phyloP scores from a whole-genome alignment of 2,329 filamentous ascomycete genomes.

The Exserohilum turcica region DNA sequence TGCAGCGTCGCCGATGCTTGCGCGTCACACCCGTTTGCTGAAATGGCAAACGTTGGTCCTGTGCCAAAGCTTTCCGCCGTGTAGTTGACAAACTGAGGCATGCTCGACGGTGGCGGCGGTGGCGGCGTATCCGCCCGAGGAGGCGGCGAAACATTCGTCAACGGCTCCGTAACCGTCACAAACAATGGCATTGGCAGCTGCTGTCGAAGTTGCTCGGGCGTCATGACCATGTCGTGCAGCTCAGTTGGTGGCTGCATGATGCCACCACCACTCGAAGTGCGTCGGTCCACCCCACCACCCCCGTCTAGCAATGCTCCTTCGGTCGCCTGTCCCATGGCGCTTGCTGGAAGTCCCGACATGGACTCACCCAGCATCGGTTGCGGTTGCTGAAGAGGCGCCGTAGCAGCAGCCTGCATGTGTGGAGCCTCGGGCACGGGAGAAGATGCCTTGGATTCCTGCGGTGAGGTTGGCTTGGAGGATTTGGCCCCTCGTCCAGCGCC shows the following conservation, averaged over 20 bases:
- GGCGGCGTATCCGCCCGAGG: slow-evolving; percentile 47
- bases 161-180: slow-evolving; percentile 27
- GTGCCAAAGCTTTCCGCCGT: slow-evolving; percentile 27
- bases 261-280: slow-evolving; percentile 21
- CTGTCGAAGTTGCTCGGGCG: slow-evolving; percentile 43
- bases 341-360: slow-evolving; percentile 12
- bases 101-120: slow-evolving; percentile 41
- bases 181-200: slow-evolving; percentile 44
- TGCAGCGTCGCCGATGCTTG: slow-evolving; percentile 31
- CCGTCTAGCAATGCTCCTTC: not conserved
- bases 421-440: slow-evolving; percentile 45
- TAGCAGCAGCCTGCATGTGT: slow-evolving; percentile 27
- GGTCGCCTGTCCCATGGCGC: not conserved
- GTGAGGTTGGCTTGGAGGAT: slow-evolving; percentile 31
- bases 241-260: slow-evolving; percentile 38
- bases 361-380: slow-evolving; percentile 30
- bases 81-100: slow-evolving; percentile 44
- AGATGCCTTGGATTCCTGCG: slow-evolving; percentile 35
- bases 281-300: slow-evolving; percentile 15
- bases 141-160: slow-evolving; percentile 32
- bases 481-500: slow-evolving; percentile 32
- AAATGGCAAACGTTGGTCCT: not conserved
- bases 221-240: slow-evolving; percentile 38
- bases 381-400: slow-evolving; percentile 34
- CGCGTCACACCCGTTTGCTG: slow-evolving; percentile 9